Conservation (phyloP, 805 yeast species). For the Kodamaea jinghongensis region DNA sequence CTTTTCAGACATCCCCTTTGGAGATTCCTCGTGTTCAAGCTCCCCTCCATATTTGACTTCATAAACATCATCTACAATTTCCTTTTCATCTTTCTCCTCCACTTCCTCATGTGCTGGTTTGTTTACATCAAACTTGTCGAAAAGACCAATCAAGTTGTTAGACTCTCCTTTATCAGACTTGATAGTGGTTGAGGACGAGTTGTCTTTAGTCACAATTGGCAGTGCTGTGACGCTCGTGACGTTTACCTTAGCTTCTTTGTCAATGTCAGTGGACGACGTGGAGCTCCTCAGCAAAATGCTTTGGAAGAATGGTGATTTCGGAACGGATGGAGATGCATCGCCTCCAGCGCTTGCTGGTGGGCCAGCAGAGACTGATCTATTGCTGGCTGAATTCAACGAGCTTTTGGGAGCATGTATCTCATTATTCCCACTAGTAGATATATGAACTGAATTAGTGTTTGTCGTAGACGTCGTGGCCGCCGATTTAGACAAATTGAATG, state of each 20-base stretch:
- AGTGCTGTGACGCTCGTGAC: conserved; percentile 20
- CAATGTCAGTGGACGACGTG: conserved; percentile 2
- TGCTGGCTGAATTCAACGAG: neutral
- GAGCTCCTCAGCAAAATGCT: conserved; percentile 14
- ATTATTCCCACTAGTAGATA: conserved; percentile 8
- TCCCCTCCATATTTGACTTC: conserved; percentile 9
- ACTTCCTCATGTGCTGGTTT: conserved; percentile 5
- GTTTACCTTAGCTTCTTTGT: neutral
- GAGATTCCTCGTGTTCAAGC: neutral
- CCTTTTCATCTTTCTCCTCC: conserved; percentile 7
- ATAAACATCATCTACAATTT: conserved; percentile 10
- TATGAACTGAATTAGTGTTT: conserved; percentile 26
- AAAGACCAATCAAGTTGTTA: conserved; percentile 30
- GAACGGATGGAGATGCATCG: conserved; percentile 7
- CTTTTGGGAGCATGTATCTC: too few species aligned
- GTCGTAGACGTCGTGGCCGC: conserved; percentile 43
- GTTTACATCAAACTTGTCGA: conserved; percentile 34
- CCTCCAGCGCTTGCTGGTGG: neutral
- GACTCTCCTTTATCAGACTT: conserved; percentile 10
- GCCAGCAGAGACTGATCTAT: neutral
- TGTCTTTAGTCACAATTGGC: conserved; percentile 19
- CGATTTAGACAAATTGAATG: conserved; percentile 37
- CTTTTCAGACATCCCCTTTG: neutral
- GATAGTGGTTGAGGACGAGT: conserved; percentile 1
- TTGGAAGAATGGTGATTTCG: conserved; percentile 18